Conservation (phyloP, 2,329 filamentous ascomycete genomes). For the Arthroderma uncinatum region DNA sequence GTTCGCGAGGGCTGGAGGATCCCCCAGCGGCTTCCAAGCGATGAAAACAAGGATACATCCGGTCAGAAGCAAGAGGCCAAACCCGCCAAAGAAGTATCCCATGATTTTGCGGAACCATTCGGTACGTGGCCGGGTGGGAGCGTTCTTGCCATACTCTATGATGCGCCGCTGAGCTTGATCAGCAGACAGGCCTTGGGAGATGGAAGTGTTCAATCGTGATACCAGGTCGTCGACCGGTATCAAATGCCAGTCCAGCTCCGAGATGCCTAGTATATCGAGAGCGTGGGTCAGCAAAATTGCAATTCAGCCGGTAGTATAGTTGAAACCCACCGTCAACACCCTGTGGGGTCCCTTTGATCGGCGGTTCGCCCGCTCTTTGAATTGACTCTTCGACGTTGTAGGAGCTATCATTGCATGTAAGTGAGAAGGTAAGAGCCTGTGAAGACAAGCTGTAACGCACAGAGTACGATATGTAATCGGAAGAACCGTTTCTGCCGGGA, state of each 20-base stretch:
- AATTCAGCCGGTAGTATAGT: neutral
- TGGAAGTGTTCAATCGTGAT: conserved; percentile 47
- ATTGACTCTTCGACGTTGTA: conserved; percentile 14
- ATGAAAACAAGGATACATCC: conserved; percentile 63
- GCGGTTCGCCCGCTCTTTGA: neutral
- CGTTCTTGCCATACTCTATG: conserved; percentile 55
- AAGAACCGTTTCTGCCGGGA: conserved; percentile 12
- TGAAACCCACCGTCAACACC: neutral
- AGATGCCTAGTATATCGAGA: conserved; percentile 38
- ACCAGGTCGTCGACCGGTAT: conserved; percentile 49
- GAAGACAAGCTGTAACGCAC: conserved; percentile 1
- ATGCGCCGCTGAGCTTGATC: conserved; percentile 47
- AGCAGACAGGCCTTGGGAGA: conserved; percentile 47
- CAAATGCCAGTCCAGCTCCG: conserved; percentile 56
- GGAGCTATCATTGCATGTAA: conserved; percentile 9
- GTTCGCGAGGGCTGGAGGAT: conserved; percentile 61
- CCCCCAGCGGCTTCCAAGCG: conserved; percentile 62
- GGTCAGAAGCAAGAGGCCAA: conserved; percentile 58
- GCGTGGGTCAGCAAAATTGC: conserved; percentile 4
- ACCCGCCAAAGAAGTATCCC: conserved; percentile 67
- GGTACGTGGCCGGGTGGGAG: conserved; percentile 54
- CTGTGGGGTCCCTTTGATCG: conserved; percentile 3
- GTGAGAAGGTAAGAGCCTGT: neutral
- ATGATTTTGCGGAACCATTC: conserved; percentile 47
- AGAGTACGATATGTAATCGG: conserved; percentile 15